phyloP scores from a whole-genome alignment of 345 rosid genomes.

The Cochlearia excelsa region DNA sequence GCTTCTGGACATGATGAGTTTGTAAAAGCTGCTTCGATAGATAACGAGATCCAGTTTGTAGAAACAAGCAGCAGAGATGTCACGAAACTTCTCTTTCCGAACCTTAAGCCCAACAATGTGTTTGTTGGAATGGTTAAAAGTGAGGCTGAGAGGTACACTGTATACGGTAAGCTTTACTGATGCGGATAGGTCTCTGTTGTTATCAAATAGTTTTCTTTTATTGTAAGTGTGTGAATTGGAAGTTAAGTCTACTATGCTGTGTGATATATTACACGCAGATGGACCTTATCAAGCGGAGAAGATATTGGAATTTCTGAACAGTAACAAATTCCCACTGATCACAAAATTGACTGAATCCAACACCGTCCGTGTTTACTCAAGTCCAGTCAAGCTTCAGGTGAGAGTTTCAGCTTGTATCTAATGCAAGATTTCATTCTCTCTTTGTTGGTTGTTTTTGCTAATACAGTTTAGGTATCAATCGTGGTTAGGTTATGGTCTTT shows the following conservation, averaged over 20 bases:
- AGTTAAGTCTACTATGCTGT: background rate
- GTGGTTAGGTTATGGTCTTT: slow-evolving; percentile 65
- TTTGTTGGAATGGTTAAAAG: slow-evolving; percentile 81
- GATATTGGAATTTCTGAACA: slow-evolving; percentile 62
- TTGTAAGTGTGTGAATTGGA: background rate
- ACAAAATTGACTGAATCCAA: slow-evolving; percentile 72
- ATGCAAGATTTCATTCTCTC: background rate
- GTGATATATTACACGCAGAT: slow-evolving; percentile 45
- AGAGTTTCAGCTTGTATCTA: slow-evolving; percentile 2
- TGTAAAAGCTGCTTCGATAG: slow-evolving; percentile 58
- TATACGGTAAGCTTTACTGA: slow-evolving; percentile 52
- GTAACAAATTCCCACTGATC: slow-evolving; percentile 76
- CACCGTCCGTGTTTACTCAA: slow-evolving; percentile 65
- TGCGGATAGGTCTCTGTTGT: background rate
- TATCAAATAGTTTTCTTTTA: background rate
- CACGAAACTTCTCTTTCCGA: slow-evolving; percentile 64
- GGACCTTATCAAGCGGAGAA: slow-evolving; percentile 52
- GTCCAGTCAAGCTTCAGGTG: slow-evolving; percentile 81
- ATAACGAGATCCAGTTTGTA: slow-evolving; percentile 80
- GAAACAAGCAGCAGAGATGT: slow-evolving; percentile 47
- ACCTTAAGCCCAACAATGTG: slow-evolving; percentile 34
- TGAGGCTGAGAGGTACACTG: slow-evolving; percentile 70
- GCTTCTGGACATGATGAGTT: slow-evolving; percentile 54
- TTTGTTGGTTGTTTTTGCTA: slow-evolving; percentile 14
- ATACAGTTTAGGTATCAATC: slow-evolving; percentile 40